Evolutionary conservation across 2,329 filamentous ascomycete genomes (phyloP).

Genomic region (Incumbomyces delicatus): DNA sequence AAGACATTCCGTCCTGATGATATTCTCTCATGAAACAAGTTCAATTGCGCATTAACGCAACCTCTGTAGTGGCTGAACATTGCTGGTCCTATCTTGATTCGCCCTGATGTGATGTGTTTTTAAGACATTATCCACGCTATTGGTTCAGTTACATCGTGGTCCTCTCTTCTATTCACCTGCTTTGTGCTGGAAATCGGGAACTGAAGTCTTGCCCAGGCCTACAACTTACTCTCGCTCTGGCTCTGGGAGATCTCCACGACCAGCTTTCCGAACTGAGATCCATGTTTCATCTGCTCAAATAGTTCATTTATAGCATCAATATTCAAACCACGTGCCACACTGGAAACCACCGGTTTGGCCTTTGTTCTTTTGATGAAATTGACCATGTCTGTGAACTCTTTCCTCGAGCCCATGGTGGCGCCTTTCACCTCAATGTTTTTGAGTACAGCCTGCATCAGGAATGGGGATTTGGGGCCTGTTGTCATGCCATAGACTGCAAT

Average conservation of each 20-base stretch:
- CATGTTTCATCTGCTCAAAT: slow-evolving; percentile 81
- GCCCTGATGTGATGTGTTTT: too few relatives aligned
- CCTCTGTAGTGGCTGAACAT: too few relatives aligned
- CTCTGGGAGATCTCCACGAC: slow-evolving; percentile 58
- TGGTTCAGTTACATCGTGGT: too few relatives aligned
- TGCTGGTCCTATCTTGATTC: too few relatives aligned
- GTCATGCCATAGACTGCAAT: slow-evolving; percentile 91
- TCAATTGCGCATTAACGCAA: too few relatives aligned
- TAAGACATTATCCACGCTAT: too few relatives aligned
- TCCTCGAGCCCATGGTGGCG: slow-evolving; percentile 80
- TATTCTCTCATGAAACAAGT: too few relatives aligned
- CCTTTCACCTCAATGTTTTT: slow-evolving; percentile 82
- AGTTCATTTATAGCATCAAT: slow-evolving; percentile 68
- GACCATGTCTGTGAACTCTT: slow-evolving; percentile 87
- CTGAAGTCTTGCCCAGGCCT: slow-evolving; percentile 7
- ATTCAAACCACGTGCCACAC: slow-evolving; percentile 61
- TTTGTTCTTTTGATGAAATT: slow-evolving; percentile 64
- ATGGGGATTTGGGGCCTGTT: slow-evolving; percentile 71
- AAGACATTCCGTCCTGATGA: too few relatives aligned
- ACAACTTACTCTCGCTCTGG: slow-evolving; percentile 31
- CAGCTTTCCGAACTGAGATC: slow-evolving; percentile 83
- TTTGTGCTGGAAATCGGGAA: too few relatives aligned
- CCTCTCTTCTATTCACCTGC: too few relatives aligned
- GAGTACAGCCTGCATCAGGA: slow-evolving; percentile 71
- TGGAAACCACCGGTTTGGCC: slow-evolving; percentile 68